Base-by-base conservation (phyloP, 306 rosid genomes). In the Elaeagnus macrophylla region DNA sequence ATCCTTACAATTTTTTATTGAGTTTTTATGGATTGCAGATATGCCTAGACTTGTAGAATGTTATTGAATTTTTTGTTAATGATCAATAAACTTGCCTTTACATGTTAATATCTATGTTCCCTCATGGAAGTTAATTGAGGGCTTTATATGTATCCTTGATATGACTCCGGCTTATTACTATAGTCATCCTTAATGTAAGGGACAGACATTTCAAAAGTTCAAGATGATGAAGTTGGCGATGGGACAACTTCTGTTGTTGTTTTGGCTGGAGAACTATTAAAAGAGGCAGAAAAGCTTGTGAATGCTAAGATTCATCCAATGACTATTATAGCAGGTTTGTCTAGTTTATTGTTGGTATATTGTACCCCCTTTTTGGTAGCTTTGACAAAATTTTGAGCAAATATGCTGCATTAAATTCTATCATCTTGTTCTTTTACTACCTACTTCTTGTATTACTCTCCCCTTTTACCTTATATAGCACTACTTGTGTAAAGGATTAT, bases 241-340 rank as follows among this genome's bases (percentile, higher is more conserved):
- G 99, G 99, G 60, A 93, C 99, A 53, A 93, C 99, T 56, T 93
- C 99, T 41, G 99, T 93, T 71, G 99, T 93, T 75, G 96, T 93
- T 45, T 70, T 93, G 79, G 99, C 99, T 42, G 99, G 99, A 36
- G 99, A 93, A 66, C 96, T 93, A 49, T 67, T 93, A 52, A 75
- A 87, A 71, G 96, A 93, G 72, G 96, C 99, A 32, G 99, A 93
- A 75, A 93, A 87, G 79, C 84, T 93, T 62, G 90, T 93, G 45
- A 86, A 88, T 35, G 67, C 78, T 36, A 91, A 91, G 77, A 84
- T 91, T 71, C 99, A 91, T 73, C 99, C 99, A 0, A 91, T 91
- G 99, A 91, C 99, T 8, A 84, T 91, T 70, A 91, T 91, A 74
- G 71, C 95, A 80, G 99, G 99, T 84, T 60, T 57, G 59, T 56